Conservation (phyloP, 148 eudicot species). For the Camellia sinensis region DNA sequence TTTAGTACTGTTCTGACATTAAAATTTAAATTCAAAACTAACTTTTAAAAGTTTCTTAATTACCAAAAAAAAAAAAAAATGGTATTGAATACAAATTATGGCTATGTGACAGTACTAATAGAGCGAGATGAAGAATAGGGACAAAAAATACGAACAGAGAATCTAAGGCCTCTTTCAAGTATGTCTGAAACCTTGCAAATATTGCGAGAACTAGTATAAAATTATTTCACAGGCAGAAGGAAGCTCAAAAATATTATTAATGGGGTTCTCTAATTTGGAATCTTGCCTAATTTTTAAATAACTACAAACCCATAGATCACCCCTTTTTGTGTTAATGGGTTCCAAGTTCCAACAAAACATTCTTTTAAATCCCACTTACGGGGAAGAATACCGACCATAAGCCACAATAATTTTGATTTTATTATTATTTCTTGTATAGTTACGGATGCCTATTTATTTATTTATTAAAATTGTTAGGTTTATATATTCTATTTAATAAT, state of each 20-base stretch:
- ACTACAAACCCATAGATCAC: neutral
- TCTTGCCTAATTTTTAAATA: neutral
- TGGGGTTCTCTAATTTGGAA: neutral
- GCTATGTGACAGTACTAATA: too few relatives aligned
- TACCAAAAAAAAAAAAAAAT: too few relatives aligned
- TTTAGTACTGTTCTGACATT: too few relatives aligned
- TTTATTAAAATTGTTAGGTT: too few relatives aligned
- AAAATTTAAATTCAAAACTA: too few relatives aligned
- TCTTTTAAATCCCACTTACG: neutral
- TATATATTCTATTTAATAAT: too few relatives aligned
- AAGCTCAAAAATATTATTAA: neutral
- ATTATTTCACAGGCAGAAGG: too few relatives aligned
- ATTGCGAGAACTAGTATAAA: neutral
- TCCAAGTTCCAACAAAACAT: neutral
- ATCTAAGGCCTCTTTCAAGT: too few relatives aligned
- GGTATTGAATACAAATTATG: too few relatives aligned
- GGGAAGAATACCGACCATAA: conserved; percentile 3
- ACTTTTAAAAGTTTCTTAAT: too few relatives aligned
- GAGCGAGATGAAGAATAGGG: too few relatives aligned
- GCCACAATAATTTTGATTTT: neutral
- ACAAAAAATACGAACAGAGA: too few relatives aligned
- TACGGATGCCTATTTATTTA: neutral
- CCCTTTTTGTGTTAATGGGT: neutral
- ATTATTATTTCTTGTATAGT: neutral
- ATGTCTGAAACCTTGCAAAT: neutral